phyloP scores from a whole-genome alignment of 2,329 filamentous ascomycete species.

The Nigrospora oryzae region DNA sequence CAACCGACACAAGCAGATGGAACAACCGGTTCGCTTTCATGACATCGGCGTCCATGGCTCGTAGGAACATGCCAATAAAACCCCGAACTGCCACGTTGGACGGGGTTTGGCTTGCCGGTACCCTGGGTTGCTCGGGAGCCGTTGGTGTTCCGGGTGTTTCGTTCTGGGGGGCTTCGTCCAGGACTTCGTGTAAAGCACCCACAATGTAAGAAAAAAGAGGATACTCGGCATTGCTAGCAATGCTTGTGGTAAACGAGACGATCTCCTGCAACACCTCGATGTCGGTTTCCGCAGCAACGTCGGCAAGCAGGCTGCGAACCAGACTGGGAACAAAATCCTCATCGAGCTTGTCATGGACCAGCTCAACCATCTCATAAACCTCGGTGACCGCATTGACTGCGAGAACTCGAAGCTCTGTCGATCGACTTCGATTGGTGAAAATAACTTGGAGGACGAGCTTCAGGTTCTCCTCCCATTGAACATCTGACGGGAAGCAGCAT shows the following conservation, averaged over 20 bases:
- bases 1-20: conserved; percentile 55
- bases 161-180: conserved; percentile 26
- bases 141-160: conserved; percentile 12
- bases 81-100: conserved; percentile 65
- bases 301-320: conserved; percentile 51
- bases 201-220: conserved; percentile 51
- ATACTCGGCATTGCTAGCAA: conserved; percentile 51
- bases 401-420: conserved; percentile 52
- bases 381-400: conserved; percentile 54
- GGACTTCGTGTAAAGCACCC: conserved; percentile 40
- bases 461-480: conserved; percentile 58
- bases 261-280: conserved; percentile 55
- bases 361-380: conserved; percentile 48
- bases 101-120: conserved; percentile 36
- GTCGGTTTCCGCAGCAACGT: conserved; percentile 55
- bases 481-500: conserved; percentile 63
- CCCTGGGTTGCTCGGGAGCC: conserved; percentile 16
- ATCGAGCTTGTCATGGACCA: conserved; percentile 50
- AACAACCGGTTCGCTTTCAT: conserved; percentile 57
- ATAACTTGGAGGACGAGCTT: conserved; percentile 52
- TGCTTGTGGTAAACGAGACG: conserved; percentile 54
- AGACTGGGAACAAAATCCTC: conserved; percentile 49
- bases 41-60: conserved; percentile 58
- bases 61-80: conserved; percentile 69
- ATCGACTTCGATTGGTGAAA: conserved; percentile 52